Base-by-base conservation (phyloP, 2,329 filamentous ascomycete genomes). In the Aspergillus felis region DNA sequence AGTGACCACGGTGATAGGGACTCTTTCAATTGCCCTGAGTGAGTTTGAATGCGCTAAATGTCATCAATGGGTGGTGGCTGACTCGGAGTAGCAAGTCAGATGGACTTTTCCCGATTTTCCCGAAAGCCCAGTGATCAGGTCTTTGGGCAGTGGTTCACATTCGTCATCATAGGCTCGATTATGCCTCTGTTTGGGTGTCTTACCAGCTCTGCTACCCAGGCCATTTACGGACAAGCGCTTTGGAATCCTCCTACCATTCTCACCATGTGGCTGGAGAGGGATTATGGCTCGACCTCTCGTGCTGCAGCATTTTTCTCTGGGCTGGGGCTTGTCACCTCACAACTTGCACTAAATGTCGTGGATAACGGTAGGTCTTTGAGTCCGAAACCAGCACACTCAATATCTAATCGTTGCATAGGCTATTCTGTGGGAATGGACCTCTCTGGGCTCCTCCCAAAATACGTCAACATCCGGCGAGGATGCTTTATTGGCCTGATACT, bases 391-490 rank as follows among this genome's bases (percentile, higher is more conserved):
- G 32, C 32, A 38, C 32, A 38, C 32, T 14, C 32, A 38, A 38
- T 38, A 38, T 38, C 8, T 38, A 38, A 38, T 38, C 32, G 32
- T 38, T 8, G 32, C 32, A 38, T 38, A 38, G 53, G 57, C 8
- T 35, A 57, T 8, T 54, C 54, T 8, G 46, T 82, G 80, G 60
- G 60, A 17, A 84, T 85, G 74, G 84, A 85, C 64, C 70, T 84
- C 53, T 76, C 81, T 1, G 81, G 78, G 4, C 64, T 85, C 0
- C 77, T 79, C 59, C 81, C 82, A 0, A 74, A 73, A 41, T 84
- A 78, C 62, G 76, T 85, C 68, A 84, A 83, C 64, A 84, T 85
- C 61, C 73, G 82, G 2, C 78, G 83, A 3, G 83, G 83, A 1
- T 76, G 77, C 1, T 81, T 38, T 38, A 3, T 38, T 38, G 32